phyloP scores from a whole-genome alignment of 495 filamentous ascomycete genomes.

The Tuber microsphaerosporum region DNA sequence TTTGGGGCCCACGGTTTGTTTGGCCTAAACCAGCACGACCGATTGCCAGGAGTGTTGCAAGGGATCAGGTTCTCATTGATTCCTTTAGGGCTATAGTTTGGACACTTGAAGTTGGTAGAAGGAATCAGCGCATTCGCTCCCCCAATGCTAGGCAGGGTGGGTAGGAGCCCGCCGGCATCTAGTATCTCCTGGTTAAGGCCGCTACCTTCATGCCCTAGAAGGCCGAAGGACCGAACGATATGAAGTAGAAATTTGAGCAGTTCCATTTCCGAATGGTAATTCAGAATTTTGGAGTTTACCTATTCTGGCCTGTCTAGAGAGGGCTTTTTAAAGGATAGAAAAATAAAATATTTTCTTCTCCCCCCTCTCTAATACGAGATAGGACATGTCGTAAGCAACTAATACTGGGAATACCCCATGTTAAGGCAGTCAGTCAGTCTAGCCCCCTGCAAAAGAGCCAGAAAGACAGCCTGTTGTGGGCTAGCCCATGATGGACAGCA shows the following conservation, averaged over 20 bases:
- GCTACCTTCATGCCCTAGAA: not conserved
- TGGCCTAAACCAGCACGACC: constrained; percentile 1
- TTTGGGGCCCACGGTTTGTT: not conserved
- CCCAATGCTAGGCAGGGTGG: not conserved
- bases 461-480: not conserved
- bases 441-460: not conserved
- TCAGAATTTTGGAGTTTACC: not conserved
- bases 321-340: not conserved
- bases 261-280: not conserved
- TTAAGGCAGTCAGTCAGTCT: not conserved
- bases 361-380: not conserved
- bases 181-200: not conserved
- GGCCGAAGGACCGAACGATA: not conserved
- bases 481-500: not conserved
- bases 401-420: not conserved
- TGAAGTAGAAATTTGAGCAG: constrained; percentile 1
- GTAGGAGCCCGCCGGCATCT: not conserved
- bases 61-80: not conserved
- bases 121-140: not conserved
- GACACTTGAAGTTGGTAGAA: not conserved
- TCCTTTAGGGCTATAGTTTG: not conserved
- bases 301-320: not conserved
- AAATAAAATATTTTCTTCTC: not conserved
- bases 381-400: not conserved
- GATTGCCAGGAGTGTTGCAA: not conserved